Evolutionary conservation across 257 asterid species (phyloP).

Genomic region (Solanum gracilifrons): DNA sequence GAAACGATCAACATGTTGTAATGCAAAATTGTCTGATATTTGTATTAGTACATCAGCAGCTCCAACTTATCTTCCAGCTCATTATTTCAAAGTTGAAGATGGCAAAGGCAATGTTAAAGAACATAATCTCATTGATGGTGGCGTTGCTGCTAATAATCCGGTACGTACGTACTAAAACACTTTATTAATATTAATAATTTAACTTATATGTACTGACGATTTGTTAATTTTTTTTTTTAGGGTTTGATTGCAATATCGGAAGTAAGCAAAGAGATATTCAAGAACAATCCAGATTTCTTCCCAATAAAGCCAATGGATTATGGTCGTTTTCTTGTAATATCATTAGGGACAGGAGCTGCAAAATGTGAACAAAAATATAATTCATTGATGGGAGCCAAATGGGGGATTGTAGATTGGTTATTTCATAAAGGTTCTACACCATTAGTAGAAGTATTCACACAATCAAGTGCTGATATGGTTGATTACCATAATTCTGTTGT

Average conservation of each 20-base stretch:
- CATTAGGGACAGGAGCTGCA: slow-evolving; percentile 35
- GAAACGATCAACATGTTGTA: background rate
- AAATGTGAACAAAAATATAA: slow-evolving; percentile 16
- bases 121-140: slow-evolving; percentile 46
- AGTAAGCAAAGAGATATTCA: slow-evolving; percentile 21
- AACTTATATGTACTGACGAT: background rate
- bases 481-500: slow-evolving; percentile 29
- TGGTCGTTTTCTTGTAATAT: slow-evolving; percentile 27
- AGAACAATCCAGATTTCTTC: slow-evolving; percentile 9
- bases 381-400: slow-evolving; percentile 21
- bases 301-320: slow-evolving; percentile 17
- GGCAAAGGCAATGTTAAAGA: slow-evolving; percentile 12
- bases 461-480: slow-evolving; percentile 40
- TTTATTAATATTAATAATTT: background rate
- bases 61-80: slow-evolving; percentile 42
- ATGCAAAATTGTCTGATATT: slow-evolving; percentile 29
- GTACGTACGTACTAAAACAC: slow-evolving; percentile 15
- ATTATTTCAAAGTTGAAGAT: slow-evolving; percentile 23
- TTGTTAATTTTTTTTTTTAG: background rate
- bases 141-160: slow-evolving; percentile 56
- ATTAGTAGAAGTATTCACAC: slow-evolving; percentile 20
- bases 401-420: slow-evolving; percentile 35
- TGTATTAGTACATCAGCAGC: slow-evolving; percentile 55
- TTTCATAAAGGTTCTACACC: slow-evolving; percentile 20
- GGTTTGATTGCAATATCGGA: slow-evolving; percentile 33